These are phyloP conservation scores for Jacaranda mimosifolia DNA, from an alignment of 257 asterid genomes.

Conservation along the genomic window DNA sequence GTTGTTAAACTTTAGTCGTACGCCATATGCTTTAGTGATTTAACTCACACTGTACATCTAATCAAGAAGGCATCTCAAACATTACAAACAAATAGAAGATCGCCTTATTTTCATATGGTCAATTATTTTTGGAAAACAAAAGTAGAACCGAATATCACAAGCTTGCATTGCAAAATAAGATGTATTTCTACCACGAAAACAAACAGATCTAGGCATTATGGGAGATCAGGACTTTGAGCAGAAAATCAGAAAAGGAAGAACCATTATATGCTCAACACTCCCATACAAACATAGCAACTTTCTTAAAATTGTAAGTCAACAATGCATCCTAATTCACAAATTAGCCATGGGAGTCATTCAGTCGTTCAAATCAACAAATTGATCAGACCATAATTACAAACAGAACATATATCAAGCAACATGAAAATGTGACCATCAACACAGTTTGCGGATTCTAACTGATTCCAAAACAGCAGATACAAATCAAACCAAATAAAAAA, in stretches of 20 bases:
- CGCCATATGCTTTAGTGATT: background rate
- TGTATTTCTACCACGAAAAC: too few species aligned
- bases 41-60: background rate
- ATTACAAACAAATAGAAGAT: background rate
- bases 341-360: background rate
- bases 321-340: background rate
- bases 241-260: background rate
- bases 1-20: background rate
- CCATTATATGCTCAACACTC: background rate
- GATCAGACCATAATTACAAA: background rate
- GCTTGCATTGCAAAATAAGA: too few species aligned
- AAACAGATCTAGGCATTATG: too few species aligned
- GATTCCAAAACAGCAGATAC: background rate
- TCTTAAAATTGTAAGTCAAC: background rate
- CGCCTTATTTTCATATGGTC: background rate
- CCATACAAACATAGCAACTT: background rate
- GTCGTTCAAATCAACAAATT: background rate
- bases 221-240: background rate
- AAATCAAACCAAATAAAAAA: background rate
- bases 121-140: background rate
- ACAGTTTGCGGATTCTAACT: background rate
- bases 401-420: background rate
- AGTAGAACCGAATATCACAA: background rate
- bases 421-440: background rate
- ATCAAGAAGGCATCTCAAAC: background rate